Base-by-base conservation (phyloP, 345 rosid species). In the Lumnitzera racemosa region DNA sequence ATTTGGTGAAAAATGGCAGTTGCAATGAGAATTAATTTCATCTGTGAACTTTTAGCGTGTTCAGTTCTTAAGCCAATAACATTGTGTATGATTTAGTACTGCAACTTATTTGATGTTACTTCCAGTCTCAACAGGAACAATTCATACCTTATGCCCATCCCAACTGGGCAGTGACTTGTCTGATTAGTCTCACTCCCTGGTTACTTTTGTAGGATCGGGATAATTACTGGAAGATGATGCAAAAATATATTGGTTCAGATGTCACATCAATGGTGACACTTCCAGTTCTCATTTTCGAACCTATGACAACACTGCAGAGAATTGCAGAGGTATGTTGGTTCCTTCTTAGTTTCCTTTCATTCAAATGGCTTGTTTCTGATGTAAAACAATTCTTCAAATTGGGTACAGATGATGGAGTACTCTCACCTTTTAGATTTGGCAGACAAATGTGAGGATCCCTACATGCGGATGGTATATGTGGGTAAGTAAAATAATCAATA, bases 191-290 rank as follows among this genome's bases (percentile, higher is more conserved):
- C 43, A 36, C 43, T 36, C 43, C 55, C 11, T 36, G 24, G 57
- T 51, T 62, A 61, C 8, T 49, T 61, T 61, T 46, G 43, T 51
- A 89, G 96, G 97, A 92, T 9, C 78, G 96, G 57, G 97, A 92
- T 16, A 70, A 95, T 70, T 84, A 89, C 69, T 89, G 96, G 97
- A 90, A 85, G 76, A 84, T 84, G 91, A 87, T 92, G 97, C 98
- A 89, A 54, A 90, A 84, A 13, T 87, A 92, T 61, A 72, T 89
- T 55, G 97, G 97, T 5, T 78, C 96, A 11, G 97, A 92, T 74
- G 73, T 89, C 46, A 87, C 98, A 6, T 89, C 98, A 15, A 80
- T 92, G 98, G 96, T 90, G 67, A 92, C 97, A n/a, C 96, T 92
- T 77, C 97, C 98, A 50, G 98, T 89, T 27, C 57, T 82, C 57